These are phyloP conservation scores for Leucocoprinus leucothites DNA, from an alignment of 768 basidiomycete species.

Conservation along the genomic window DNA sequence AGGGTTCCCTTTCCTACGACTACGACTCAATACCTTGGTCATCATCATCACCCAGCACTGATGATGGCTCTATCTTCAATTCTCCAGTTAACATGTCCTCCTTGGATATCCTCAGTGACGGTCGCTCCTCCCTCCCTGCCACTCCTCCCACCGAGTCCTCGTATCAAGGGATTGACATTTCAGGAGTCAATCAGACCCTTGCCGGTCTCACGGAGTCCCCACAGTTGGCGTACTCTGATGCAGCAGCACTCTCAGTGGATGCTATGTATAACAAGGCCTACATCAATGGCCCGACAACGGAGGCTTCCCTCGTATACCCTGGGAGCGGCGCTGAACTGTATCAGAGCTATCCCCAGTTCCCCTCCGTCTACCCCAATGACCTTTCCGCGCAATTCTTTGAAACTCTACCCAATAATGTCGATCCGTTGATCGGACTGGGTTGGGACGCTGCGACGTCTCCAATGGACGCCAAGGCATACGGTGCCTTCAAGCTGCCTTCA, in stretches of 20 bases:
- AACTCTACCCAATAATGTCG: slow-evolving; percentile 22
- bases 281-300: slow-evolving; percentile 10
- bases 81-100: slow-evolving; percentile 16
- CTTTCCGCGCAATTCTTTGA: slow-evolving; percentile 32
- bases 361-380: slow-evolving; percentile 26
- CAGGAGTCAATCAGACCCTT: slow-evolving; percentile 27
- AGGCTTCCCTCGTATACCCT: slow-evolving; percentile 5
- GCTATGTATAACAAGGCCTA: slow-evolving; percentile 11
- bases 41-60: slow-evolving; percentile 30
- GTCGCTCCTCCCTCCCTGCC: slow-evolving; percentile 23
- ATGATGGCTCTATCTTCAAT: slow-evolving; percentile 24
- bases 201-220: slow-evolving; percentile 28
- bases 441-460: slow-evolving; percentile 25
- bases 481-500: slow-evolving; percentile 28
- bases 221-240: slow-evolving; percentile 22
- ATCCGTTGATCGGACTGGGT: slow-evolving; percentile 24
- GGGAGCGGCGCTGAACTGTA: slow-evolving; percentile 7
- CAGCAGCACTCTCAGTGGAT: slow-evolving; percentile 15
- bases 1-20: slow-evolving; percentile 17
- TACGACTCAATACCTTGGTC: slow-evolving; percentile 23
- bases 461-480: slow-evolving; percentile 26
- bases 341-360: slow-evolving; percentile 24
- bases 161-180: slow-evolving; percentile 31
- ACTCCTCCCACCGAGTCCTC: slow-evolving; percentile 25
- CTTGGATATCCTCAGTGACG: slow-evolving; percentile 7